Percentiles rank a stretch among this genome's conserved stretches.
Conservation (phyloP, 495 filamentous ascomycete genomes). For the Neurospora sp. region DNA sequence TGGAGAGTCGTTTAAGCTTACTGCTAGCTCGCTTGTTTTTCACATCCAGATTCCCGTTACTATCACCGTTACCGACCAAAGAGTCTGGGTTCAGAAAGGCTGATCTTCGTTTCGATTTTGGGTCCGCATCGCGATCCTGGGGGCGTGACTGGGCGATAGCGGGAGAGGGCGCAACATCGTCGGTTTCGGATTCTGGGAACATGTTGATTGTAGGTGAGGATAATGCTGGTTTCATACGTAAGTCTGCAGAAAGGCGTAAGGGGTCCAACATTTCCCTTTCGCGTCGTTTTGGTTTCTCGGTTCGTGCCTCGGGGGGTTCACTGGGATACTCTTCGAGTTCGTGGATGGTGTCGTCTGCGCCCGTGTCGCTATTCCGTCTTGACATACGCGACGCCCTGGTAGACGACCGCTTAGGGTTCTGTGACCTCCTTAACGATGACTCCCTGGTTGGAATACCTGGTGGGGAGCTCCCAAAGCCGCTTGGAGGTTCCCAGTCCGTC, state of each 20-base stretch:
- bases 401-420: conserved; percentile 30
- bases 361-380: conserved; percentile 29
- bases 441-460: conserved; percentile 55
- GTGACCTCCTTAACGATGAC: conserved; percentile 54
- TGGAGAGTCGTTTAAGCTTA: conserved; percentile 37
- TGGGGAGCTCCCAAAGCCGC: conserved; percentile 8
- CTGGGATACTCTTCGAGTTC: conserved; percentile 23
- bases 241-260: conserved; percentile 15
- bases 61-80: conserved; percentile 27
- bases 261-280: conserved; percentile 11
- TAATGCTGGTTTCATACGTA: conserved; percentile 8
- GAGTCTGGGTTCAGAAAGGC: conserved; percentile 34
- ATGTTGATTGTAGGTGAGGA: conserved; percentile 15
- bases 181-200: conserved; percentile 22
- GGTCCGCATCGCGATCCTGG: conserved; percentile 33
- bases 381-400: conserved; percentile 27
- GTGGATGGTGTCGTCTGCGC: conserved; percentile 24
- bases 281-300: conserved; percentile 13
- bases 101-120: conserved; percentile 27
- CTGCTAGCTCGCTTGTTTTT: conserved; percentile 37
- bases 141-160: conserved; percentile 48
- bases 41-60: conserved; percentile 26
- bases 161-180: conserved; percentile 63
- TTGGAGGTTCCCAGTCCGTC: background rate
- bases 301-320: conserved; percentile 5